Conservation (phyloP, 345 rosid genomes). For the Salix udensis region DNA sequence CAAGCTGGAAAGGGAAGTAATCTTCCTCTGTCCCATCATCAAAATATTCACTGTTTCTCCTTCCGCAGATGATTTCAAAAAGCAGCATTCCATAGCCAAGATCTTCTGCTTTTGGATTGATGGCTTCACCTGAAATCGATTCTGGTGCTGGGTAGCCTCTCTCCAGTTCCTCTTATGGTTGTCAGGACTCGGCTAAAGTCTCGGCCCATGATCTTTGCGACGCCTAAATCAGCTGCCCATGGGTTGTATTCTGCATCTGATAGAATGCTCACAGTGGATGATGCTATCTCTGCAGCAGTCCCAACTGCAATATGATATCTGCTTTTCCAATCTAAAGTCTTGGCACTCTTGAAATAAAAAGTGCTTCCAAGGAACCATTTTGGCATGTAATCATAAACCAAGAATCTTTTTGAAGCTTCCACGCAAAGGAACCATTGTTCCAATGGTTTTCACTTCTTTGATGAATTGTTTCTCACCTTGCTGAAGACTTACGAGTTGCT, state of each 20-base stretch:
- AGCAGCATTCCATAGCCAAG: slow-evolving; percentile 77
- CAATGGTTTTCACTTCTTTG: slow-evolving; percentile 14
- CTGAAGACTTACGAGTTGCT: slow-evolving; percentile 16
- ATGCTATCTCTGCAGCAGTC: slow-evolving; percentile 70
- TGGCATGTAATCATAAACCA: slow-evolving; percentile 23
- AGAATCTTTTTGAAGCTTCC: slow-evolving; percentile 1
- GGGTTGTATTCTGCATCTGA: slow-evolving; percentile 49
- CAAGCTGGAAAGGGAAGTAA: slow-evolving; percentile 14
- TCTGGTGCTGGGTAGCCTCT: slow-evolving; percentile 74
- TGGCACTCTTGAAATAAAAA: slow-evolving; percentile 4
- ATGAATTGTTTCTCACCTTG: slow-evolving; percentile 28
- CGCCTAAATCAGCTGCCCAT: slow-evolving; percentile 67
- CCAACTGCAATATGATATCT: slow-evolving; percentile 62
- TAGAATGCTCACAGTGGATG: slow-evolving; percentile 73
- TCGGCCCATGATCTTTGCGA: slow-evolving; percentile 64
- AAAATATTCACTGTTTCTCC: slow-evolving; percentile 36
- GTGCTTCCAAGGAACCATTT: slow-evolving; percentile 17
- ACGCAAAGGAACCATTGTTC: slow-evolving; percentile 9
- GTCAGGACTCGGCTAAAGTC: slow-evolving; percentile 71
- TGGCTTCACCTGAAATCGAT: slow-evolving; percentile 71
- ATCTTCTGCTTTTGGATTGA: slow-evolving; percentile 69
- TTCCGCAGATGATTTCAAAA: slow-evolving; percentile 66
- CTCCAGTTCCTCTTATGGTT: slow-evolving; percentile 55
- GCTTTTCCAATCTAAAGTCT: slow-evolving; percentile 32
- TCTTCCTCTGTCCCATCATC: background rate